Conservation (phyloP, 1,139 yeast genomes). For the Yamadazyma oceani region DNA sequence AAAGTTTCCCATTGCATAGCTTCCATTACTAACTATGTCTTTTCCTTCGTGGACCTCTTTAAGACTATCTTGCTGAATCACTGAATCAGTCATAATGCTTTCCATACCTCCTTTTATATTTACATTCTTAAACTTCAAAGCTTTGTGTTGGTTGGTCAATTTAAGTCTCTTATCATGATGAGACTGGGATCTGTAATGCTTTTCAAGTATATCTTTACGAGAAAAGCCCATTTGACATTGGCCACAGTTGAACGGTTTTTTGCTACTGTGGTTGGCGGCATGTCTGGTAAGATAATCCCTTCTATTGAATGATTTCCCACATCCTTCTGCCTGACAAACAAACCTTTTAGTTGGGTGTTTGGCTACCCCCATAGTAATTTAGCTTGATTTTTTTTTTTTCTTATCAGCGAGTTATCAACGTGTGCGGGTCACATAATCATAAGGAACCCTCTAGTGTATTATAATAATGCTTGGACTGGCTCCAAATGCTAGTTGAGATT, state of each 20-base stretch:
- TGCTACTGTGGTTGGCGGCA: constrained; percentile 9
- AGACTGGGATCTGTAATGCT: constrained; percentile 14
- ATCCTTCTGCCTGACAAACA: constrained; percentile 1
- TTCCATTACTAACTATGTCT: too few relatives aligned
- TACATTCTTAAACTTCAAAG: too few relatives aligned
- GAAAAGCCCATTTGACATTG: constrained; percentile 11
- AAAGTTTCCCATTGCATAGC: too few relatives aligned
- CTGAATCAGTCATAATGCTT: too few relatives aligned
- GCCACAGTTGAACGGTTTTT: constrained; percentile 11
- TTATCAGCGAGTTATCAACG: too few relatives aligned
- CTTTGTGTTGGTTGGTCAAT: background rate
- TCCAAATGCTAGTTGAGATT: too few relatives aligned
- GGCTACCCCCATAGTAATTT: too few relatives aligned
- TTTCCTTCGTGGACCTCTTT: background rate
- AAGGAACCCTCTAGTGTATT: too few relatives aligned
- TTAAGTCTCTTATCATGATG: constrained; percentile 7
- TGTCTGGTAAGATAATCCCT: constrained; percentile 13
- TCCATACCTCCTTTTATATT: too few relatives aligned
- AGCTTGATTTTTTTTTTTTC: too few relatives aligned
- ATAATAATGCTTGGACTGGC: too few relatives aligned
- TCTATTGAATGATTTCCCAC: constrained; percentile 10
- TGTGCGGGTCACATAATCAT: too few relatives aligned
- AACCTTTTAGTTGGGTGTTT: background rate
- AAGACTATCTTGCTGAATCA: background rate
- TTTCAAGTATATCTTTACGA: constrained; percentile 12